These are phyloP conservation scores for Phyllosticta citribraziliensis DNA, from an alignment of 2,329 filamentous ascomycete species.

Conservation along the genomic window DNA sequence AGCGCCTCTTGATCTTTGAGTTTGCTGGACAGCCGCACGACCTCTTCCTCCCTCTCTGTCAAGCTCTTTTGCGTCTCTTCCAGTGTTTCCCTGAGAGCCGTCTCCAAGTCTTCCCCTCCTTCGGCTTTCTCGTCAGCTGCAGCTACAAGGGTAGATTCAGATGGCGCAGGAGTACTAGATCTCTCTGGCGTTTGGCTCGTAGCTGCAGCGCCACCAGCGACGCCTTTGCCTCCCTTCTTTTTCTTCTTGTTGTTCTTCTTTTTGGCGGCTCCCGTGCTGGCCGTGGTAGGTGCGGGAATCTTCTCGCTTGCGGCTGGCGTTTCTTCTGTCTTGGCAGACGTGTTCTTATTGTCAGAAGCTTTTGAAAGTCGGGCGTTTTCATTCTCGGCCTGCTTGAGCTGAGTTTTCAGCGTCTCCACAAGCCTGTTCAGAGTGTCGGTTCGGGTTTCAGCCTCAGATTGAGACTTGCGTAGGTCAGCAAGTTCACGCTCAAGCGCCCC, in stretches of 20 bases:
- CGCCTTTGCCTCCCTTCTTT: constrained; percentile 56
- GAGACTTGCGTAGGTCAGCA: constrained; percentile 19
- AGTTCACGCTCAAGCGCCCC: constrained; percentile 24
- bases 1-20: constrained; percentile 68
- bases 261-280: constrained; percentile 48
- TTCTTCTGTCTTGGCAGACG: constrained; percentile 64
- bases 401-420: constrained; percentile 43
- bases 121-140: constrained; percentile 20
- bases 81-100: constrained; percentile 13
- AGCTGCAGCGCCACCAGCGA: constrained; percentile 9
- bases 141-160: constrained; percentile 3
- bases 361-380: constrained; percentile 27
- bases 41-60: constrained; percentile 54
- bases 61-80: constrained; percentile 25
- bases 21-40: constrained; percentile 60
- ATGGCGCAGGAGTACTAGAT: constrained; percentile 21
- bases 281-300: constrained; percentile 58
- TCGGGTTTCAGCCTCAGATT: constrained; percentile 40
- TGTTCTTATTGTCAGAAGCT: not conserved
- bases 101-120: not conserved
- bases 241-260: constrained; percentile 81
- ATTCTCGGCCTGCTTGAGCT: constrained; percentile 45
- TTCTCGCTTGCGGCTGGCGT: constrained; percentile 45
- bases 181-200: constrained; percentile 11
- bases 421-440: constrained; percentile 45